phyloP scores from a whole-genome alignment of 768 basidiomycete genomes.

The Megacollybia marginata region DNA sequence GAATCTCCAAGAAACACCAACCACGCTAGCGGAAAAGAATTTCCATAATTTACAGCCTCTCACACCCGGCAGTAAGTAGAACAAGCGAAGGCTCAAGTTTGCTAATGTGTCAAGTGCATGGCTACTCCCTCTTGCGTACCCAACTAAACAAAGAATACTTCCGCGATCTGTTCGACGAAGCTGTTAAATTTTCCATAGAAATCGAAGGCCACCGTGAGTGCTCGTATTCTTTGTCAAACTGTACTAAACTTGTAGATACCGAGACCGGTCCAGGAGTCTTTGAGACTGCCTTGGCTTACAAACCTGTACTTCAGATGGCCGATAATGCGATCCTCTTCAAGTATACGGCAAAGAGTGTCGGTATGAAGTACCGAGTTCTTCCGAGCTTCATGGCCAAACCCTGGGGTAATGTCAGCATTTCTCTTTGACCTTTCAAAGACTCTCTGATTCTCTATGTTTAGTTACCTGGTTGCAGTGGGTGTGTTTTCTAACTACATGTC shows the following conservation, averaged over 20 bases:
- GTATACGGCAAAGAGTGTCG: slow-evolving; percentile 83
- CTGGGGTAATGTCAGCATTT: slow-evolving; percentile 74
- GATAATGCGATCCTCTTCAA: slow-evolving; percentile 94
- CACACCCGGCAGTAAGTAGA: slow-evolving; percentile 82
- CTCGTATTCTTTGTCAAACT: background rate
- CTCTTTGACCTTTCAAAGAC: background rate
- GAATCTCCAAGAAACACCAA: slow-evolving; percentile 62
- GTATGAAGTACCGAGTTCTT: slow-evolving; percentile 80
- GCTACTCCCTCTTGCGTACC: slow-evolving; percentile 88
- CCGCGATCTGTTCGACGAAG: slow-evolving; percentile 77
- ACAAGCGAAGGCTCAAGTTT: background rate
- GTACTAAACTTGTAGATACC: slow-evolving; percentile 48
- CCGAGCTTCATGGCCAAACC: slow-evolving; percentile 99
- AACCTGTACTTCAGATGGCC: slow-evolving; percentile 71
- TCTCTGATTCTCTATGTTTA: slow-evolving; percentile 19
- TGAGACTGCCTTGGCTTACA: slow-evolving; percentile 85
- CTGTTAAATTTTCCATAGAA: slow-evolving; percentile 61
- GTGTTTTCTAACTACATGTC: slow-evolving; percentile 4
- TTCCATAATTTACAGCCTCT: slow-evolving; percentile 70
- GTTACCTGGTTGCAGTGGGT: slow-evolving; percentile 97
- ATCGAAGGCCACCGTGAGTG: slow-evolving; percentile 82
- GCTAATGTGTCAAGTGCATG: slow-evolving; percentile 64
- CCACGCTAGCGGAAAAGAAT: slow-evolving; percentile 67
- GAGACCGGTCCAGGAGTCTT: slow-evolving; percentile 89
- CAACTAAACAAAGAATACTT: slow-evolving; percentile 89